Base-by-base conservation (phyloP, 2,329 filamentous ascomycete species). In the Pseudogymnoascus sp. region DNA sequence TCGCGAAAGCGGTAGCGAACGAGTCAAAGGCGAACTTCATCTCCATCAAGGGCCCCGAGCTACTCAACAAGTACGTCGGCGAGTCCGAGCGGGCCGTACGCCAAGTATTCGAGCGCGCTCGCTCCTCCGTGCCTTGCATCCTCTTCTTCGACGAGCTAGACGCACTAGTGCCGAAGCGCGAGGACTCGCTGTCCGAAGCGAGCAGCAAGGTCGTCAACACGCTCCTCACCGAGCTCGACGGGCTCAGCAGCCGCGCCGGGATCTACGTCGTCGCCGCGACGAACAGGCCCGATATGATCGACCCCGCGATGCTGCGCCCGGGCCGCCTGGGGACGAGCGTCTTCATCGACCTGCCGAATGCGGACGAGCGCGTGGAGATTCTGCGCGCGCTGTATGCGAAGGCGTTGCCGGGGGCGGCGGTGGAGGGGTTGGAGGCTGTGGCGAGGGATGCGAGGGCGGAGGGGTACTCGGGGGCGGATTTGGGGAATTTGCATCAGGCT, bases 111-210 rank as follows among this genome's bases (percentile, higher is more conserved):
- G 85, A 87, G 67, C 88, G 93, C 14, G 95, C 95, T 0, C 85
- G 93, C 61, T 89, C 89, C 0, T 93, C 89, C 6, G 84, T 92
- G 0, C 95, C 95, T 0, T 97, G 93, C 72, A 91, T 99, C 62
- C 87, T 99, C 64, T 97, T 99, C 82, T 97, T 99, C 73, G 95
- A 99, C 74, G 95, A 99, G 77, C 83, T 99, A 61, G 95, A 99
- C 75, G 93, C 95, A 0, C 80, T 99, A 2, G 93, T 95, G 0
- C 93, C 93, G 0, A 87, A 87, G 61, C 86, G 95, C 62, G 91
- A 93, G 71, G 89, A 89, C 63, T 81, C 82, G 0, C 83, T 90
- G 1, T 90, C 88, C 1, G 93, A 97, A 73, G 89, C 91, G 5
- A 91, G 89, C 56, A 87, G 91, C 1, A 86, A 95, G 35, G 91